These are phyloP conservation scores for Backusella macrospora DNA, from an alignment of 192 early-diverging fungal species.

Conservation along the genomic window DNA sequence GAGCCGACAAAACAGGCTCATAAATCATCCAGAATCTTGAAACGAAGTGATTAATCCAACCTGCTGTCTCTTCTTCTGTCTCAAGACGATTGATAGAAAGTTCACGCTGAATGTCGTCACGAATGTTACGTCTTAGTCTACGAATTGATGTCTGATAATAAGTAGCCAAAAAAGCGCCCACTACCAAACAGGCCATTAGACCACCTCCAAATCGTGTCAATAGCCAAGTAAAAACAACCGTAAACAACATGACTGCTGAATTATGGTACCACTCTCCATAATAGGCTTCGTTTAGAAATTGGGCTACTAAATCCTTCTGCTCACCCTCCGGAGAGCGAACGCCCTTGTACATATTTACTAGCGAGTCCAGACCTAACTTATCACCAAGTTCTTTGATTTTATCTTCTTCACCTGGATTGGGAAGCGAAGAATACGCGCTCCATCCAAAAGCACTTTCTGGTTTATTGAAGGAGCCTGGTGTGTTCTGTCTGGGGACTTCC, in stretches of 20 bases:
- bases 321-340: neutral
- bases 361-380: slow-evolving; percentile 20
- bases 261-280: slow-evolving; percentile 48
- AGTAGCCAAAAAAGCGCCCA: slow-evolving; percentile 54
- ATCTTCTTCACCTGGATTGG: slow-evolving; percentile 36
- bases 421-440: slow-evolving; percentile 38
- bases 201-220: slow-evolving; percentile 40
- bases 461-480: slow-evolving; percentile 24
- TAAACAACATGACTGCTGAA: slow-evolving; percentile 36
- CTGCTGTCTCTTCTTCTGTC: slow-evolving; percentile 65
- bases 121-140: slow-evolving; percentile 66
- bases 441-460: slow-evolving; percentile 30
- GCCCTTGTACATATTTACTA: slow-evolving; percentile 18
- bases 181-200: slow-evolving; percentile 40
- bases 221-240: slow-evolving; percentile 40
- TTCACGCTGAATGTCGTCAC: slow-evolving; percentile 72
- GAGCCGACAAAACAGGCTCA: slow-evolving; percentile 82
- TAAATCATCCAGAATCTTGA: slow-evolving; percentile 88
- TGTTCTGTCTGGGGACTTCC: neutral
- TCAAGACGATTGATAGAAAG: slow-evolving; percentile 54
- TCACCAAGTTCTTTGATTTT: neutral
- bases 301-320: slow-evolving; percentile 30
- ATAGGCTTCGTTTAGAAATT: slow-evolving; percentile 42
- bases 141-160: slow-evolving; percentile 76
- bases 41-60: slow-evolving; percentile 89